Evolutionary conservation across 2,329 filamentous ascomycete species (phyloP), one percentile per base, ranked within the genome.

Genomic region (Madurella mycetomatis): DNA sequence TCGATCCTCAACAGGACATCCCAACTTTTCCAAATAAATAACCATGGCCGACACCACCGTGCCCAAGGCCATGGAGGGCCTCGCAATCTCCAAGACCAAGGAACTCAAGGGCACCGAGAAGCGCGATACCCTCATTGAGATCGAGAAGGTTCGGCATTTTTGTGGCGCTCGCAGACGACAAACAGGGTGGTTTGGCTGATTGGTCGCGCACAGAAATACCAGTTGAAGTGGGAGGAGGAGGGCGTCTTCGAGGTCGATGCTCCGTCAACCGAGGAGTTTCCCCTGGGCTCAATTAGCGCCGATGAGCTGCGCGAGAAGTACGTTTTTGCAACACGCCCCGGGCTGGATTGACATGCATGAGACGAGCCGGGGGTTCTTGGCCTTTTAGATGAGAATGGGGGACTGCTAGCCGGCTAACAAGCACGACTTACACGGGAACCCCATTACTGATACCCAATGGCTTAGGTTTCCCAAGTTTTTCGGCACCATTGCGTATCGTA

Each of bases 221-320:
- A 97, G 75, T 76, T 85, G 68, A 79, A 86, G 81, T 95, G 90
- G 90, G 82, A 86, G 66, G 78, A 88, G 55, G 77, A 83, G 63
- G 80, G 81, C 60, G 76, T 96, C 63, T 99, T 97, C 80, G 81
- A 96, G 72, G 81, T 86, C 64, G 78, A 97, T 72, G 91, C 94
- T 19, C 94, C 94, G 34, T 84, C 88, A 17, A 83, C 85, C 49
- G 74, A 80, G 60, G 91, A 96, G 63, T 82, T 91, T 60, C 88
- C 90, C 56, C 83, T 87, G 62, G 81, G 86, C 66, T 84, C 87
- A 57, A 84, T 92, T 64, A 79, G 86, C 48, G 78, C 88, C 55
- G 83, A 82, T 60, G 86, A 94, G 66, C 79, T 95, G 60, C 88
- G 88, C 67, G 80, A 86, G 66, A 86, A 91, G 61, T 60, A 61